Conservation (phyloP, 148 eudicot species). For the Pharnaceum exiguum region DNA sequence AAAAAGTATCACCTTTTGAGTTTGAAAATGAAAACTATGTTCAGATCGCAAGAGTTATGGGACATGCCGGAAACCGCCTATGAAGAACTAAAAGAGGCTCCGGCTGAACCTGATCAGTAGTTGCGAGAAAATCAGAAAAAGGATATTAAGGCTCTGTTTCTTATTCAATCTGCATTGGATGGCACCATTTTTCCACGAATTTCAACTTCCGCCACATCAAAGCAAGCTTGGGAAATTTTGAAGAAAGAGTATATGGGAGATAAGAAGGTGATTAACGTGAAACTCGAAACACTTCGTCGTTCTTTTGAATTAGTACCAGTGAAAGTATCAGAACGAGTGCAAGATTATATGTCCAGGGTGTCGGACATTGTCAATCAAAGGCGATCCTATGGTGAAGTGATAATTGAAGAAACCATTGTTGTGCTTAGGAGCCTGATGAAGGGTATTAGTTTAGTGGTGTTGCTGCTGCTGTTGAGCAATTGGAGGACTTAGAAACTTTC, state of each 20-base stretch:
- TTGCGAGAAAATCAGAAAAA: neutral
- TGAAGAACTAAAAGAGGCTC: neutral
- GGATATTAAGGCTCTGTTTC: neutral
- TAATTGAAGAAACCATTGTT: constrained; percentile 6
- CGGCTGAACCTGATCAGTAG: neutral
- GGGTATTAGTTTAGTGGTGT: neutral
- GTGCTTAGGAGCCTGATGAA: neutral
- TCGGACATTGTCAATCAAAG: neutral
- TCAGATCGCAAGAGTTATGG: constrained; percentile 1
- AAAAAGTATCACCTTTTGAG: neutral
- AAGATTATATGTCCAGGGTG: constrained; percentile 5
- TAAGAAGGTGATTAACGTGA: neutral
- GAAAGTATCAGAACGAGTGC: constrained; percentile 1
- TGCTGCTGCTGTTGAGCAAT: neutral
- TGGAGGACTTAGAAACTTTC: neutral
- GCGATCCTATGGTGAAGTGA: constrained; percentile 3
- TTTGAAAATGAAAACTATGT: neutral
- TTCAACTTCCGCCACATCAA: neutral
- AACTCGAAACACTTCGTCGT: neutral
- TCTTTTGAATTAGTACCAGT: constrained; percentile 2
- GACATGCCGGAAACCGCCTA: neutral
- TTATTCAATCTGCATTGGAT: constrained; percentile 1
- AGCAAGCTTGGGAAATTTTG: constrained; percentile 2
- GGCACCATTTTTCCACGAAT: constrained; percentile 2
- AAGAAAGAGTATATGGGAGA: constrained; percentile 1